A percentile compares a stretch with the other conserved stretches of the same genome.
phyloP scores from a whole-genome alignment of 2,329 filamentous ascomycete species.

The Cadophora gregata region DNA sequence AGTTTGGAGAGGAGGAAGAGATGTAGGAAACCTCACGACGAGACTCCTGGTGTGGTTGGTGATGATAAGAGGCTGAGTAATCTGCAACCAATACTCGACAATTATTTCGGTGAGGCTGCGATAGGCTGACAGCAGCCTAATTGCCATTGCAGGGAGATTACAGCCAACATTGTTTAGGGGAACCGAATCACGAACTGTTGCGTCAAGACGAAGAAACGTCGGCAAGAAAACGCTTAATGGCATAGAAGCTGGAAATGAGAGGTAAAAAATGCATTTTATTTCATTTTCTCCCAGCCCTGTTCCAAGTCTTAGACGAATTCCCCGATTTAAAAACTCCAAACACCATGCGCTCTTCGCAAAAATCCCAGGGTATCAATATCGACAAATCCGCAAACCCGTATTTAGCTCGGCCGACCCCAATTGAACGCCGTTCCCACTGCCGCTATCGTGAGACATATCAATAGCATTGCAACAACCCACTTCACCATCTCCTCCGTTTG shows the following conservation, averaged over 20 bases:
- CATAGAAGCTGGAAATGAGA: no score
- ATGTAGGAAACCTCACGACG: no score
- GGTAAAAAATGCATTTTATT: not conserved
- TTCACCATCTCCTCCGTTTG: slow-evolving; percentile 40
- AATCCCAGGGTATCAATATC: slow-evolving; percentile 15
- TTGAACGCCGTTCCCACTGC: slow-evolving; percentile 41
- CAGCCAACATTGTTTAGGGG: no score
- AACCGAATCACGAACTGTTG: no score
- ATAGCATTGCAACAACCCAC: slow-evolving; percentile 42
- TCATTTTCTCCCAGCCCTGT: not conserved
- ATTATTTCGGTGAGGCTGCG: not conserved
- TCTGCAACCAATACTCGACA: not conserved
- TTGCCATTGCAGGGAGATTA: not conserved
- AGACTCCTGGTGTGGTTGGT: not conserved
- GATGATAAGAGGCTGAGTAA: not conserved
- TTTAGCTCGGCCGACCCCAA: slow-evolving; percentile 34
- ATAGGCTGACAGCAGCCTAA: not conserved
- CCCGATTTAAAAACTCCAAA: not conserved
- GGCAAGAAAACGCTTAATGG: no score
- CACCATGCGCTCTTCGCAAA: not conserved
- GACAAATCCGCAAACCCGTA: not conserved
- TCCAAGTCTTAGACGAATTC: not conserved
- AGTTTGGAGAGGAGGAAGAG: not conserved
- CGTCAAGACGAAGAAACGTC: no score
- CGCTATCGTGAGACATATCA: slow-evolving; percentile 39